phyloP scores from a whole-genome alignment of 345 rosid genomes.

The Bretschneidera sinensis region DNA sequence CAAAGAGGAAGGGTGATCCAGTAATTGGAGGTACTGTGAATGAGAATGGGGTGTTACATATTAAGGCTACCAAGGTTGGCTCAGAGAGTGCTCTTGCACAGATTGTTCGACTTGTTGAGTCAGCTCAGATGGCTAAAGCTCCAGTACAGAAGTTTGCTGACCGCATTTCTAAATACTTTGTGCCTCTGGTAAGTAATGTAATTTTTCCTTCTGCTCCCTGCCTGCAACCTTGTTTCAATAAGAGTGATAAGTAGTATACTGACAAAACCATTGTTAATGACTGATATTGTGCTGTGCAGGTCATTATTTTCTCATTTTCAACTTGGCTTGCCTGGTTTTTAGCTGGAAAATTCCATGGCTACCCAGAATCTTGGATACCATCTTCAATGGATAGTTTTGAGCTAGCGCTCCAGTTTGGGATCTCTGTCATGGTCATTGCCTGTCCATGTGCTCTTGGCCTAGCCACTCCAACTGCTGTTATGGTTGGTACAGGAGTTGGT shows the following conservation, averaged over 20 bases:
- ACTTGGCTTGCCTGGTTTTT: conserved; percentile 94
- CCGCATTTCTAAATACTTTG: conserved; percentile 78
- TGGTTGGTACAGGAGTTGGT: conserved; percentile 99
- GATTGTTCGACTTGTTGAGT: conserved; percentile 89
- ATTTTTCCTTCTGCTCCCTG: not conserved
- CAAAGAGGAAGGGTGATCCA: conserved; percentile 71
- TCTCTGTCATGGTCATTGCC: conserved; percentile 97
- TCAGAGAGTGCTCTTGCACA: conserved; percentile 92
- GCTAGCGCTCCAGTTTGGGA: conserved; percentile 95
- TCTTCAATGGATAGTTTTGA: conserved; percentile 89
- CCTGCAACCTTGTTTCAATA: not conserved
- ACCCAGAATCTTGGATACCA: conserved; percentile 92
- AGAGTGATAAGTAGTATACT: no score
- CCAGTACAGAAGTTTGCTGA: conserved; percentile 96
- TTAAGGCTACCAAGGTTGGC: conserved; percentile 81
- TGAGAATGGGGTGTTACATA: conserved; percentile 77
- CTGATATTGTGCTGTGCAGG: conserved; percentile 38
- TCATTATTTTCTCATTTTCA: conserved; percentile 65
- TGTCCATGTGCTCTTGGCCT: conserved; percentile 96
- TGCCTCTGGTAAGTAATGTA: conserved; percentile 58
- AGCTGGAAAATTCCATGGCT: conserved; percentile 73
- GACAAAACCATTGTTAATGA: not conserved
- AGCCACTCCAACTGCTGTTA: conserved; percentile 99
- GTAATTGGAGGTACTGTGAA: conserved; percentile 93
- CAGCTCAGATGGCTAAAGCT: conserved; percentile 97